Base-by-base conservation (phyloP, 768 basidiomycete genomes). In the Leccinum rimulosum region DNA sequence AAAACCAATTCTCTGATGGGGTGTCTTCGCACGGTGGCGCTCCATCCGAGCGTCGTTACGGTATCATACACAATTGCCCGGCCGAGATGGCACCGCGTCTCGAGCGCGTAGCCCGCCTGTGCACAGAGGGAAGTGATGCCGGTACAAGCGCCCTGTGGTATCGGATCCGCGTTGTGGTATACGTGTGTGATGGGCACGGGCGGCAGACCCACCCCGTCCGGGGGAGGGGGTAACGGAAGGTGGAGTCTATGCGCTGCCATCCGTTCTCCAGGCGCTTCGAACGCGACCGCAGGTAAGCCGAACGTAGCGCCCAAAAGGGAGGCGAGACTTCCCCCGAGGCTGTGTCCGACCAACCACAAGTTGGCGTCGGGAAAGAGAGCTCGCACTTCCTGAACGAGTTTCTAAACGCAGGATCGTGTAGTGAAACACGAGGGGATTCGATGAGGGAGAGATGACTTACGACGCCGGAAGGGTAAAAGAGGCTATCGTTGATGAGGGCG, bases 381-480 rank as follows among this genome's bases (percentile, higher is more conserved):
- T 12, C 74, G 80, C 61, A 86, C 71, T 74, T 84, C 85, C 69
- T 77, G 81, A 72, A 83, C 77, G n/a, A 87, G 73, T 61, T 80
- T 79, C 83, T 80, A 68, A 10, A 47, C 36, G 10, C 60, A 55
- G 11, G 40, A 33, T 38, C 5, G 38, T 66, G 66, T 30, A 63
- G 60, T 52, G 50, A 30, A 60, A 25, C 15, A 12, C 45, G 52
- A 55, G 4, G 27, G 28, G 5, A 40, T 10, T 15, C 28, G 52
- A 43, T 5, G 4, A 40, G 17, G 38, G 17, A 40, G 17, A 40
- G 0, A 15, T 8, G 40, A 79, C 88, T 75, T 61, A 93, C 91
- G 50, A 93, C 85, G 28, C 94, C 96, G 38, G 89, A 78, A 2
- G 89, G 88, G 71, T 97, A 97, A 75, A 98, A 98, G n/a, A 97